Conservation (phyloP, 768 basidiomycete species). For the Mycena filopes region DNA sequence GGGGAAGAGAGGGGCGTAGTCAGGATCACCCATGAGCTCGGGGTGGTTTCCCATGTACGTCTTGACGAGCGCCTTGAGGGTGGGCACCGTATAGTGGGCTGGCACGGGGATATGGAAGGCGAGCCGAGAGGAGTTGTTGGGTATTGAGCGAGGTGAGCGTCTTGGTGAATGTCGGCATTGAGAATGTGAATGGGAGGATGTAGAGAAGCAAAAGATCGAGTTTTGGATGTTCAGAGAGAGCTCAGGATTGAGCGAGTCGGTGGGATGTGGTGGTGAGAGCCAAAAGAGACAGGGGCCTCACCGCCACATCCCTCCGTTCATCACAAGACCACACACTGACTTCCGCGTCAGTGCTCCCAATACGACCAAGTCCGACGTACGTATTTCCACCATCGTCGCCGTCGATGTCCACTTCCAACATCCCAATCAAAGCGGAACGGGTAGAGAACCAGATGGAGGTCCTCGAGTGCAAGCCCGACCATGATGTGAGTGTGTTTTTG, state of each 20-base stretch:
- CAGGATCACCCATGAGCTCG: background rate
- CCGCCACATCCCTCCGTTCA: conserved; percentile 3
- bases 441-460: no score
- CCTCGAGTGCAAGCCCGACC: no score
- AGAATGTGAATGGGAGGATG: no score
- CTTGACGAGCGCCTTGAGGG: background rate
- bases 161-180: background rate
- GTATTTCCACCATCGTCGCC: no score
- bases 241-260: background rate
- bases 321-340: conserved; percentile 4
- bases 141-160: background rate
- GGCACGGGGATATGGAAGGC: background rate
- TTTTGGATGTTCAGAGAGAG: background rate
- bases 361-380: no score
- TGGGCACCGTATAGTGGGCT: background rate
- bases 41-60: background rate
- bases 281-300: background rate
- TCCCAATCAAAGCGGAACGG: no score
- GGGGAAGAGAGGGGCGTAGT: background rate
- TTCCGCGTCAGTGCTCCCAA: background rate
- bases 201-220: no score
- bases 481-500: no score
- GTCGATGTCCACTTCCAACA: no score
- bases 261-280: background rate
- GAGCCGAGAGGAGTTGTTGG: background rate